Base-by-base conservation (phyloP, 2,329 filamentous ascomycete genomes). In the Monosporascus sp. region DNA sequence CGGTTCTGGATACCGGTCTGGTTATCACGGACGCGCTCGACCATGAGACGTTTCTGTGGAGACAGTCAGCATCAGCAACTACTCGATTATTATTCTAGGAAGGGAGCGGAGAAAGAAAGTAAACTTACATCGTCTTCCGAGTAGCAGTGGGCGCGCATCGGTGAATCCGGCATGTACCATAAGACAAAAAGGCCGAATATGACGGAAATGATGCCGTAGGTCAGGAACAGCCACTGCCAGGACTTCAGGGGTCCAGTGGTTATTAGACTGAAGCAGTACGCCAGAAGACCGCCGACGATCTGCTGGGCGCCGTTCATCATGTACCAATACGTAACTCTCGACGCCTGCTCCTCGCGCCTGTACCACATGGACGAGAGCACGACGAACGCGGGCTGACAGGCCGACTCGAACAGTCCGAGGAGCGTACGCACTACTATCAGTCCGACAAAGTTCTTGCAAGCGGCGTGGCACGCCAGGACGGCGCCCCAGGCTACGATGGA, bases 271-370 rank as follows among this genome's bases (percentile, higher is more conserved):
- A 78, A 78, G 57, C 85, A 85, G 65, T 87, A 88, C 0, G 86
- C 86, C 0, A 89, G 73, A 0, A 89, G 76, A 6, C 87, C 87
- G 35, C 86, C 86, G 7, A 89, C 83, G 49, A 89, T 85, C 63
- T 89, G 86, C 64, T 89, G 86, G 1, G 76, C 78, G 2, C 87
- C 86, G 64, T 89, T 90, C 85, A 89, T 89, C 82, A 88, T 88
- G 67, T 87, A 86, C 86, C 86, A 89, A 67, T 83, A 88, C 0
- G 84, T 86, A 3, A 89, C 84, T 5, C 82, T 79, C 0, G 78
- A 68, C 0, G 85, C 79, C 63, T 89, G 87, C 60, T 89, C 86
- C 52, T 86, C 79, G 36, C 85, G 76, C 55, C 80, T 82, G 67
- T 89, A 89, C 86, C 86, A 89, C 74, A 87, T 87, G 36, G 78